Evolutionary conservation across 345 rosid genomes (phyloP), one percentile per base, ranked within the genome.

Genomic region (Balakata baccata): DNA sequence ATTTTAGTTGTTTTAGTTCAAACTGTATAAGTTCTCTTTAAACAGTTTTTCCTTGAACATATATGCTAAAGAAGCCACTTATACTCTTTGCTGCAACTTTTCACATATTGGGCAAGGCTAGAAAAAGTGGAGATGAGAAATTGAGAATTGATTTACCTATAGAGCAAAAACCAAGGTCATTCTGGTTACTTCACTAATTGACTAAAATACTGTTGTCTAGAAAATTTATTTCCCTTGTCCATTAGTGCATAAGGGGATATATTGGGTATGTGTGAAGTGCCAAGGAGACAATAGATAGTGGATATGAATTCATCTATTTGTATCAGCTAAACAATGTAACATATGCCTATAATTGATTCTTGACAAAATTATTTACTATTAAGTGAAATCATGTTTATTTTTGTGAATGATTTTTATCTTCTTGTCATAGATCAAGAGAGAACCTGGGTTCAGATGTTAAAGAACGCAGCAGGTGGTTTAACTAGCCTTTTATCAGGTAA

Each of bases 391-490:
- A 34, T 45, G 67, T 17, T 23, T 52, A 13, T 75, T 51, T 3
- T 56, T 17, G 3, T 29, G 51, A 38, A 78, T 66, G 39, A 10
- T 38, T 11, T 22, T 39, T 77, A 18, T 74, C 11, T 25, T 75
- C 64, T 45, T 17, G 25, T 6, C 56, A 56, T 79, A 81, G 86
- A 65, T 73, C 75, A 73, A 73, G 82, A 45, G 73, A 12, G 75
- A 58, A 77, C 34, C 57, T 56, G 67, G 73, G 53, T 46, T 43
- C 79, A 69, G 76, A 69, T 29, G 51, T 73, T 74, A 51, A 47
- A 76, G 58, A 64, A 41, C 56, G n/a, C 23, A 65, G 11, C 29
- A 58, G 25, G 56, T 10, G 65, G 22, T 57, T 77, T 56, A 69
- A 25, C 66, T 56, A 56, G 39, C 20, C 57, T 49, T 65, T 25